phyloP scores from a whole-genome alignment of 2,329 filamentous ascomycete genomes.

The Microsporum ferrugineum region DNA sequence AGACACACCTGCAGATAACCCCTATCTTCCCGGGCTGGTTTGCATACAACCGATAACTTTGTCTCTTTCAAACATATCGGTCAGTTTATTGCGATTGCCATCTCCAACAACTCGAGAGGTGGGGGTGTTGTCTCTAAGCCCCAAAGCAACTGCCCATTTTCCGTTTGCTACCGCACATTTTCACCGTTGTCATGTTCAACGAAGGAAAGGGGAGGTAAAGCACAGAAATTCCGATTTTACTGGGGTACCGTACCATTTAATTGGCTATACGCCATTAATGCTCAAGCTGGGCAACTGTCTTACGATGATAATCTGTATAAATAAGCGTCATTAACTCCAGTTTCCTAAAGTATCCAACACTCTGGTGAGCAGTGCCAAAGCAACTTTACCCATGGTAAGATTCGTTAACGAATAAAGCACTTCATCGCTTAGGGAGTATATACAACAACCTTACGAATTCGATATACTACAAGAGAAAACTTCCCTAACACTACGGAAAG shows the following conservation, averaged over 20 bases:
- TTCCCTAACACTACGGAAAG: not conserved
- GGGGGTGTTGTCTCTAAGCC: not conserved
- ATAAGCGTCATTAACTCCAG: not conserved
- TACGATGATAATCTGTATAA: not conserved
- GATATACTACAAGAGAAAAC: not conserved
- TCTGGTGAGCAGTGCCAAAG: slow-evolving; percentile 4
- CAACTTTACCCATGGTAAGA: not conserved
- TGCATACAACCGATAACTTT: not conserved
- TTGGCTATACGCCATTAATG: no score
- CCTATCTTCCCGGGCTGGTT: not conserved
- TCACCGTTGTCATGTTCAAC: not conserved
- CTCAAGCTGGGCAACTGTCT: no score
- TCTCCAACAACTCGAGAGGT: not conserved
- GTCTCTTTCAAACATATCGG: not conserved
- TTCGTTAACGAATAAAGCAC: not conserved
- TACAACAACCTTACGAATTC: not conserved
- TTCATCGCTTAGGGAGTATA: not conserved
- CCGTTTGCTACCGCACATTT: not conserved
- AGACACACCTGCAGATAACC: not conserved
- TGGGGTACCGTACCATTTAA: no score
- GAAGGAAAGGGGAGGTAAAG: not conserved
- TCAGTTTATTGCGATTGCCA: not conserved
- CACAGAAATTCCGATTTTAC: no score
- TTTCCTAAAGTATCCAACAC: slow-evolving; percentile 5
- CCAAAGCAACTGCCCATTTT: not conserved